Percentiles rank a stretch among this genome's conserved stretches.
Evolutionary conservation across 2,329 filamentous ascomycete genomes (phyloP).

Genomic region (Pestalotiopsis sp.): DNA sequence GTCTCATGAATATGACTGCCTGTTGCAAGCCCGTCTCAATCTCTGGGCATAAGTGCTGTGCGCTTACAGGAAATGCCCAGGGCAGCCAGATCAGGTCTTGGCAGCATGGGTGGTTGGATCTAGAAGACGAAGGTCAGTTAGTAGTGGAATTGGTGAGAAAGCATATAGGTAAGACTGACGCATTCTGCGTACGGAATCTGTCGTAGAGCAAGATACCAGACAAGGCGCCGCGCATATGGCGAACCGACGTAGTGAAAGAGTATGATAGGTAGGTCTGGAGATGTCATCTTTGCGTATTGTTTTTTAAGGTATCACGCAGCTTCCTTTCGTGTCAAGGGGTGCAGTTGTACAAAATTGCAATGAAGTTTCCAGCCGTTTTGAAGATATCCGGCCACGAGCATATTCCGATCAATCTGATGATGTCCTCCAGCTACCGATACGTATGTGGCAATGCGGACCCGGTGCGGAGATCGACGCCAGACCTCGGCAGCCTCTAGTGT

Average conservation of each 20-base stretch:
- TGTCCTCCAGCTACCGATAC: background rate
- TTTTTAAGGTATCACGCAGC: background rate
- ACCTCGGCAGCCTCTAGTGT: background rate
- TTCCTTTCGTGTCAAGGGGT: background rate
- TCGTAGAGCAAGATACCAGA: constrained; percentile 70
- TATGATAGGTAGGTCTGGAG: constrained; percentile 45
- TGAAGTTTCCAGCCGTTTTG: background rate
- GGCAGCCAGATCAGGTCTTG: constrained; percentile 63
- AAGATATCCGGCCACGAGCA: background rate
- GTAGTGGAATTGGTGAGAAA: background rate
- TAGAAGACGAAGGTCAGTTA: constrained; percentile 29
- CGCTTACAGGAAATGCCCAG: constrained; percentile 58
- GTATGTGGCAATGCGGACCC: background rate
- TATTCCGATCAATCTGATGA: background rate
- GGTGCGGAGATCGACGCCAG: background rate
- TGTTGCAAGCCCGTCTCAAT: background rate
- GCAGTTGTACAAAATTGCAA: background rate
- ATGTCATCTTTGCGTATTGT: constrained; percentile 11
- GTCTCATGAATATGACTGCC: background rate
- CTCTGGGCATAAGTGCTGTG: background rate
- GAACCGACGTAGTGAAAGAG: constrained; percentile 70
- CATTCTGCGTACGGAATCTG: constrained; percentile 70
- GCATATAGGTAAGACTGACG: constrained; percentile 45
- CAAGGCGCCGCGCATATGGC: constrained; percentile 64
- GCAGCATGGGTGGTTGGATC: constrained; percentile 68